Conservation (phyloP, 345 rosid genomes). For the Lumnitzera racemosa region DNA sequence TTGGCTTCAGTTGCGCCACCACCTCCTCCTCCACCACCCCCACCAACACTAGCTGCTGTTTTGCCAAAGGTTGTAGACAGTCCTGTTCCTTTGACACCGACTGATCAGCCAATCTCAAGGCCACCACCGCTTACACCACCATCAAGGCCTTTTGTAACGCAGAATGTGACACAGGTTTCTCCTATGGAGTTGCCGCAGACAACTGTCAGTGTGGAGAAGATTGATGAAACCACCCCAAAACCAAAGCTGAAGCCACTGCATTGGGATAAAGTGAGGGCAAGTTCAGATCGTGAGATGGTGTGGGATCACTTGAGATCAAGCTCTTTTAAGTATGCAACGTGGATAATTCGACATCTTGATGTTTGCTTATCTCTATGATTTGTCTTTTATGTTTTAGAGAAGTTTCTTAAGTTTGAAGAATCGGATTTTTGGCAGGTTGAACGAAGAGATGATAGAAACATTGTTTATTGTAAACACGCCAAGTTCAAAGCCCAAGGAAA, state of each 20-base stretch:
- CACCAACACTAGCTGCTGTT: conserved; percentile 13
- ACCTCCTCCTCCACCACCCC: conserved; percentile 34
- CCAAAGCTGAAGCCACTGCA: conserved; percentile 82
- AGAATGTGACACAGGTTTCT: conserved; percentile 25
- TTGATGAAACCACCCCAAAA: conserved; percentile 35
- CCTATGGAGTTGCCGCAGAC: conserved; percentile 35
- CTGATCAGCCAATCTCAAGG: conserved; percentile 30
- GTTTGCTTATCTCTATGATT: neutral
- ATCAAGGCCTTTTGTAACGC: conserved; percentile 57
- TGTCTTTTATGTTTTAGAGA: neutral
- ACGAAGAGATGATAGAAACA: conserved; percentile 86
- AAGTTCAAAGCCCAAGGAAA: conserved; percentile 39
- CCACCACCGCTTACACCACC: conserved; percentile 61
- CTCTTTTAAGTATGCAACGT: conserved; percentile 60
- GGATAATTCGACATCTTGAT: neutral
- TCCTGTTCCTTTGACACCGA: conserved; percentile 26
- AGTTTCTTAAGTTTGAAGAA: conserved; percentile 2
- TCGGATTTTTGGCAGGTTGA: conserved; percentile 50
- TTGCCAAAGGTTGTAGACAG: conserved; percentile 25
- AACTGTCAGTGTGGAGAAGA: conserved; percentile 22
- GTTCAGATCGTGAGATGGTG: conserved; percentile 96
- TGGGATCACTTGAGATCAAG: conserved; percentile 82
- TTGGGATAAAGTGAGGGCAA: conserved; percentile 97
- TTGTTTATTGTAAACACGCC: conserved; percentile 64
- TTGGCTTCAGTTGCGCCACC: conserved; percentile 24